phyloP scores from a whole-genome alignment of 225 moss, liverwort and hornwort genomes.

The Anthoceros angustus region DNA sequence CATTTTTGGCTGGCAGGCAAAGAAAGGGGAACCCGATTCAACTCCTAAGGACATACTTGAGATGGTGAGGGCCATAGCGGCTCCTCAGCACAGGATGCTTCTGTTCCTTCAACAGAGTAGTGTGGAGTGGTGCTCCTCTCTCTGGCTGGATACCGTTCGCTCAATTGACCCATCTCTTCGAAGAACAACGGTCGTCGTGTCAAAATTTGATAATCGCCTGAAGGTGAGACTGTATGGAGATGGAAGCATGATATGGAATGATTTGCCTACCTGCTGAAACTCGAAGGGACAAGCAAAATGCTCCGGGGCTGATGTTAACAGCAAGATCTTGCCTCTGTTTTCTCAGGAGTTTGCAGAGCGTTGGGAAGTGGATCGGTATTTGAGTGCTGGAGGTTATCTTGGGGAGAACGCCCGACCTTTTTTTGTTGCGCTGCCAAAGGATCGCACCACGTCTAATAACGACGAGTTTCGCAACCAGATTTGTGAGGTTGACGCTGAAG shows the following conservation, averaged over 20 bases:
- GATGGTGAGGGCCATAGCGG: conserved; percentile 61
- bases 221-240: conserved; percentile 19
- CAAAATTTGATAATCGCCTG: conserved; percentile 80
- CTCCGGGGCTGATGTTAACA: too few relatives aligned
- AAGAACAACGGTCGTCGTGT: conserved; percentile 59
- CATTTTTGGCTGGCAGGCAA: conserved; percentile 22
- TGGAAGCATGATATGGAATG: background rate
- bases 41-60: conserved; percentile 60
- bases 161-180: conserved; percentile 55
- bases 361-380: conserved; percentile 79
- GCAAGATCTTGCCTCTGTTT: background rate
- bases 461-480: conserved; percentile 69
- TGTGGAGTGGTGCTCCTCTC: conserved; percentile 83
- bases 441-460: conserved; percentile 30
- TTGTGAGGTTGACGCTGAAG: conserved; percentile 37
- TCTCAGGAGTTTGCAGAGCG: conserved; percentile 60
- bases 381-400: conserved; percentile 61
- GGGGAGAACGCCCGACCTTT: conserved; percentile 69
- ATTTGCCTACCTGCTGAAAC: too few relatives aligned
- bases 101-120: conserved; percentile 82
- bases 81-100: conserved; percentile 56
- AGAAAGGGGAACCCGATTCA: conserved; percentile 55
- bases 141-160: conserved; percentile 68
- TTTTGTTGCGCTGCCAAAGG: conserved; percentile 81
- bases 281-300: too few relatives aligned